phyloP scores from a whole-genome alignment of 257 asterid genomes.

The Verbena officinalis region DNA sequence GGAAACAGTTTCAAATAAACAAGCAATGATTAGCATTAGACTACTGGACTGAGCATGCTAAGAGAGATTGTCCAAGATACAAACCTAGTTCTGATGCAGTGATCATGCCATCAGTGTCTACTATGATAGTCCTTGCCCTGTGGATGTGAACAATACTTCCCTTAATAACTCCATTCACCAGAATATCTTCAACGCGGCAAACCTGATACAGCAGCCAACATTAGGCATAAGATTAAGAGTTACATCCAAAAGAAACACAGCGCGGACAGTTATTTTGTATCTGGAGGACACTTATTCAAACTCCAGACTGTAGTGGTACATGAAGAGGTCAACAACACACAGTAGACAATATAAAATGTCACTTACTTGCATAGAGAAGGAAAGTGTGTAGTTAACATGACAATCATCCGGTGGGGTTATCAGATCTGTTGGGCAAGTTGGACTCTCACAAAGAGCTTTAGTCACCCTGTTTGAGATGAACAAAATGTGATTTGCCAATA shows the following conservation, averaged over 20 bases:
- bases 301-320: not conserved
- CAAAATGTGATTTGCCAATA: conserved; percentile 28
- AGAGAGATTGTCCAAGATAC: conserved; percentile 20
- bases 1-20: conserved; percentile 19
- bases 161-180: conserved; percentile 74
- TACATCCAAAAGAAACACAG: conserved; percentile 9
- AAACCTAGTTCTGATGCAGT: conserved; percentile 93
- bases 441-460: conserved; percentile 78
- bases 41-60: conserved; percentile 9
- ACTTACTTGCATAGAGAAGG: conserved; percentile 93
- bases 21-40: conserved; percentile 27
- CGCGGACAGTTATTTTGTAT: no score
- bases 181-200: conserved; percentile 94
- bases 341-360: conserved; percentile 26
- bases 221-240: conserved; percentile 15
- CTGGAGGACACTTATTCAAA: no score
- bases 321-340: conserved; percentile 10
- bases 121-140: conserved; percentile 86
- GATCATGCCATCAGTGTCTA: conserved; percentile 71
- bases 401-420: conserved; percentile 97
- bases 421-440: conserved; percentile 85
- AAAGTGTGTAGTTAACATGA: conserved; percentile 88
- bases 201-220: conserved; percentile 50
- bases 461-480: conserved; percentile 66
- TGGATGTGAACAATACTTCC: conserved; percentile 96